Conservation (phyloP, 495 filamentous ascomycete species). For the Neohortaea acidophila region DNA sequence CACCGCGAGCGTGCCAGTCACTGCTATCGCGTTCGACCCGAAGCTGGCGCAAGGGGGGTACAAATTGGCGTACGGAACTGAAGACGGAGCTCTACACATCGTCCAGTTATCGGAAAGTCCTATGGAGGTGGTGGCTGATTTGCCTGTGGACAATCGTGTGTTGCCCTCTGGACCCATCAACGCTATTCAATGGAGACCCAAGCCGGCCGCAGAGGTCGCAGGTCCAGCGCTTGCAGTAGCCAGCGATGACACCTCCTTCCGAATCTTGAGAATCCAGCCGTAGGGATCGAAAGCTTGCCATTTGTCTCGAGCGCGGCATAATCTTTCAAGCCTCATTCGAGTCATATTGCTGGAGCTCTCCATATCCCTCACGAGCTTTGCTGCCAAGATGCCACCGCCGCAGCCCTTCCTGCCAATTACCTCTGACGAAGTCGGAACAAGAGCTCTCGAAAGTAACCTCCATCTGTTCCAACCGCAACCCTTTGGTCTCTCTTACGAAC, state of each 20-base stretch:
- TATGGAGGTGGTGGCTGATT: background rate
- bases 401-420: background rate
- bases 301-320: too few relatives aligned
- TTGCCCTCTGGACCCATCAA: background rate
- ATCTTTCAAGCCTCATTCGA: too few relatives aligned
- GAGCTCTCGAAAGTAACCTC: slow-evolving; percentile 5
- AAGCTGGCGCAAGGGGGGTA: background rate
- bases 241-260: slow-evolving; percentile 3
- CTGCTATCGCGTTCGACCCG: slow-evolving; percentile 52
- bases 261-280: background rate
- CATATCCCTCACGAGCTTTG: too few relatives aligned
- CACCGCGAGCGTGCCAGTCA: slow-evolving; percentile 45
- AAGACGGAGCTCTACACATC: background rate
- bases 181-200: slow-evolving; percentile 1
- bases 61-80: slow-evolving; percentile 1
- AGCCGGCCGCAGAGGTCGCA: background rate
- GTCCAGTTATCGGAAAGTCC: background rate
- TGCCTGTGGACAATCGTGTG: background rate
- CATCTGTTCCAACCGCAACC: slow-evolving; percentile 19
- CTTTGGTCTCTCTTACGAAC: slow-evolving; percentile 44
- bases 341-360: too few relatives aligned
- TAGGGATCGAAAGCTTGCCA: too few relatives aligned
- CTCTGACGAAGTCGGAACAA: background rate
- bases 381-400: too few relatives aligned
- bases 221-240: slow-evolving; percentile 1